Evolutionary conservation across 2,329 filamentous ascomycete genomes (phyloP), one percentile per base, ranked within the genome.

Genomic region (Cladosporium sp.): DNA sequence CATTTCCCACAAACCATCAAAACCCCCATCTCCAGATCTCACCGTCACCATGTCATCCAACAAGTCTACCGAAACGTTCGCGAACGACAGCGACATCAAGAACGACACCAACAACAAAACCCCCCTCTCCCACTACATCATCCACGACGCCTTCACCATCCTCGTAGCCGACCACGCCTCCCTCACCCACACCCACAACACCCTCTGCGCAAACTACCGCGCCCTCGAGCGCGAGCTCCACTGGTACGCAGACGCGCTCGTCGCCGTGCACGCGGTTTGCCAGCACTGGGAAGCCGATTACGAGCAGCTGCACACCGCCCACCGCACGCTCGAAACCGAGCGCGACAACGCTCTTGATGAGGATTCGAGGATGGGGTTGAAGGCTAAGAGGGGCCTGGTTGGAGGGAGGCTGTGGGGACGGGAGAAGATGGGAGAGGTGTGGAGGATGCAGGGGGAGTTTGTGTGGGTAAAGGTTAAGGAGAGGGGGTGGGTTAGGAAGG

Each of bases 401-500:
- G 52, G 28, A 14, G 28, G 26, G 18, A 12, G 18, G n/a, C 0
- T 29, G 2, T 18, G 28, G 18, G 52, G 14, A 7, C 18, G 35
- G 59, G 61, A 44, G 21, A 64, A 59, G 59, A 28, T 44, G 23
- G 52, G 53, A 8, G 49, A 56, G 16, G 61, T 40, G 49, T 44
- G 35, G 50, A 16, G 23, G 61, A 33, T 33, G 46, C n/a, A 26
- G 16, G 46, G 50, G 23, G 37, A 18, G 35, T 56, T 64, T 50
- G 37, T 64, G 21, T 55, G 55, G 62, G 52, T 57, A 37, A 53
- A 58, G 37, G n/a, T 35, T 18, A 28, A 35, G 37, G 31, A 37
- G 40, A 26, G 12, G 49, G 49, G 52, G 5, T 28, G 57, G 35
- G 49, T 31, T 11, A 26, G 5, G 14, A 28, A 12, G 16, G 28